Percentiles rank a stretch among this genome's conserved stretches.
Evolutionary conservation across 208 protist genomes (phyloP).

Genomic region (Trypanosoma rangeli): DNA sequence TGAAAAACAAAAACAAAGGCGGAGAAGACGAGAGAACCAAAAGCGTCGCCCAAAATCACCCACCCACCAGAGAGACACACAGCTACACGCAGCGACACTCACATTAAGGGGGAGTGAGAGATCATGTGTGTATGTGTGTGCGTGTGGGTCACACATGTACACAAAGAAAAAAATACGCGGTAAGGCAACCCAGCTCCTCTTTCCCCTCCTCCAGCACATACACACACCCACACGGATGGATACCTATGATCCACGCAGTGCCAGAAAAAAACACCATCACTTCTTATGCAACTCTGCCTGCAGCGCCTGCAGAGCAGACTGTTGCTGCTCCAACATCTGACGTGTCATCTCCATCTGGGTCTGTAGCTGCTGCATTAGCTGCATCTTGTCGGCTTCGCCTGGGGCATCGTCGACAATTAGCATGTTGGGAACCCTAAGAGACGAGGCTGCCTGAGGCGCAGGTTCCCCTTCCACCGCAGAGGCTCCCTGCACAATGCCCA

Average conservation of each 20-base stretch:
- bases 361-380: constrained; percentile 27
- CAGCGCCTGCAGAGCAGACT: constrained; percentile 22
- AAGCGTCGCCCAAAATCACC: neutral
- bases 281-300: constrained; percentile 20
- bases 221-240: no score
- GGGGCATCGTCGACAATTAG: neutral
- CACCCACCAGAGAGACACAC: neutral
- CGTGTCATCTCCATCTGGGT: constrained; percentile 30
- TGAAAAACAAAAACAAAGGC: neutral
- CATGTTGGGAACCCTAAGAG: neutral
- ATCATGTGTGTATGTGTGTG: neutral
- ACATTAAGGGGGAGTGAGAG: neutral
- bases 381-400: constrained; percentile 16
- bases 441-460: neutral
- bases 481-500: neutral
- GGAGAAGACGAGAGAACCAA: neutral
- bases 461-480: neutral
- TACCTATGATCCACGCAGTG: no score
- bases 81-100: no score
- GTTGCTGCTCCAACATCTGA: constrained; percentile 31
- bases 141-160: no score
- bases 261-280: neutral
- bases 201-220: no score
- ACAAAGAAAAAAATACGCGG: neutral
- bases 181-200: neutral